Evolutionary conservation across 257 asterid genomes (phyloP), one percentile per base, ranked within the genome.

Genomic region (Nicotiana tabacum): DNA sequence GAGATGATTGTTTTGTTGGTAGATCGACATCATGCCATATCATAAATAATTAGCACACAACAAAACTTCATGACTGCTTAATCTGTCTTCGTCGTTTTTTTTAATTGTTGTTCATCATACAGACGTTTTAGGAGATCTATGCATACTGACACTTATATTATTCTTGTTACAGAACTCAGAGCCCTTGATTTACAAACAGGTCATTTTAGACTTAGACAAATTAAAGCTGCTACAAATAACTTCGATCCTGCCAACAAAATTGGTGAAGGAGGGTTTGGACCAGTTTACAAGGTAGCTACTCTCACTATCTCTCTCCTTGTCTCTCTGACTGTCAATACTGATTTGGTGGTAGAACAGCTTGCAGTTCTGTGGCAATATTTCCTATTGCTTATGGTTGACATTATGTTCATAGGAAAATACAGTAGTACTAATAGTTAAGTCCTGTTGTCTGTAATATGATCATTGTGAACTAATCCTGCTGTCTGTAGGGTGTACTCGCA

Each of bases 191-290:
- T 87, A 80, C 91, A 87, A 64, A 89, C 91, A 17, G 91, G 91
- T 66, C 87, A 86, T 79, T 89, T 89, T 77, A 81, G 83, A 66
- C 79, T 89, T 43, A 89, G 84, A 85, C 91, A 89, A 64, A 85
- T 89, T 65, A 89, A 87, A 82, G 83, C 87, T 48, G 90, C 91
- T 9, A 89, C 91, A 55, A 82, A 76, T 64, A 85, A 89, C 86
- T 89, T 89, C 9, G 87, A 89, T 82, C 85, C 78, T n/a, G 86
- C 77, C 3, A 82, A 87, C 77, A 89, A 89, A 83, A 89, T 89
- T 82, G 91, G 91, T 70, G 91, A 87, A 82, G 91, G 91, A 65
- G 91, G 91, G 21, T 89, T 89, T 79, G 91, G 91, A 24, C 83
- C 91, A 24, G 91, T 88, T 78, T 88, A 77, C 87, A 88, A 88